Evolutionary conservation across 2,329 filamentous ascomycete genomes (phyloP), one percentile per base, ranked within the genome.

Genomic region (Venturia pyrina): DNA sequence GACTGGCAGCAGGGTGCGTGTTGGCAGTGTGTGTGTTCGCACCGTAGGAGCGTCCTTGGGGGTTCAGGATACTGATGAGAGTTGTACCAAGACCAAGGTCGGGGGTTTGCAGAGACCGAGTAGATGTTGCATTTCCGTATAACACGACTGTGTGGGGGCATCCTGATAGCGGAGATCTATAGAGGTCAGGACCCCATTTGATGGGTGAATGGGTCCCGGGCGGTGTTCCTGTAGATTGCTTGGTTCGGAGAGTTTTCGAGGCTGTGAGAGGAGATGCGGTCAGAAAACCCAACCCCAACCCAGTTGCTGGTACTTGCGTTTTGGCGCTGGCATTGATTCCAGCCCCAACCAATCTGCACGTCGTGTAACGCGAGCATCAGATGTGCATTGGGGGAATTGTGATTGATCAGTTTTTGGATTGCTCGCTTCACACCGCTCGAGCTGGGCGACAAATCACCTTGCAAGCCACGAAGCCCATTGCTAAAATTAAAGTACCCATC

Each of bases 181-280:
- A 17, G 50, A 56, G 41, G 41, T 56, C 4, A 56, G 5, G 7
- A 5, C 37, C 37, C 37, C 3, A 7, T 40, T 11, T 40, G 37
- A 40, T 40, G 37, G 37, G 11, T 21, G 24, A n/a, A 48, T 56
- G 50, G 5, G 28, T 34, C 19, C 3, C 17, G 13, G 24, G 15
- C 24, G 21, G 34, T 32, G 50, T 17, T 57, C 15, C 53, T 59
- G 53, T 13, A 19, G 15, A 13, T 59, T 59, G 53, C 53, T 59
- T 59, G 53, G 53, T 34, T 37, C 53, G 53, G 53, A 59, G 32
- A 37, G 19, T 59, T 59, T 59, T 59, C 19, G 32, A 59, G 53
- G 24, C 17, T 32, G 50, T 32, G 50, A 28, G 13, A 56, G 24
- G 50, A 56, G 24, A 56, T 48, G 24, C 7, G 50, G 24, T 56